Evolutionary conservation across 768 basidiomycete genomes (phyloP), one percentile per base, ranked within the genome.

Genomic region (Amanita brunnescens): DNA sequence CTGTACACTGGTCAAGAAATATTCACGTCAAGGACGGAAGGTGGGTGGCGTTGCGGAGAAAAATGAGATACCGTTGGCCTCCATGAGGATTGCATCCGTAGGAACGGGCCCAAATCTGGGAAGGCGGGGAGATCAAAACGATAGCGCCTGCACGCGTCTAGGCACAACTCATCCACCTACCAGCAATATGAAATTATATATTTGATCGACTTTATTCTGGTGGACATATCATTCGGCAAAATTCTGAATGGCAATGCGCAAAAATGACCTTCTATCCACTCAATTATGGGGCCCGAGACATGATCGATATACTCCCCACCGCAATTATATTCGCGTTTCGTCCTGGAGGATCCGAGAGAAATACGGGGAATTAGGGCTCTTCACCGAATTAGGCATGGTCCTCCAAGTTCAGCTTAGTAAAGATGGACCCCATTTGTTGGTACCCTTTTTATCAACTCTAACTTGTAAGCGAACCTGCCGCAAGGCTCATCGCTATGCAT

Each of bases 41-140:
- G 47, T 61, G 68, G 69, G 67, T 67, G 63, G 64, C 60, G 66
- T 67, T 55, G 61, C 65, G 59, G 68, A 63, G 66, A 67, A 62
- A 33, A 62, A 61, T 51, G 62, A 63, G 61, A 57, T 54, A 55
- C 52, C 51, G 57, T 50, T 55, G 56, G 54, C 53, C 51, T 51
- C 53, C 66, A 64, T 63, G 56, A 61, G 56, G 64, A 66, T 68
- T 72, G 68, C 68, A 70, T 70, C 71, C 70, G 68, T 60, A 42
- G 20, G 43, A 46, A 47, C 51, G 56, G 59, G 54, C 53, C 38
- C 51, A 54, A 59, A 57, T 58, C 55, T 54, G 54, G 34, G 50
- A 38, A 33, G 53, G 40, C 32, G 52, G 35, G 53, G 48, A 39
- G 44, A 50, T 44, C 49, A 50, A 42, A 44, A 44, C 42, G 40